These are phyloP conservation scores for Periconia sp. DNA, from an alignment of 2,329 filamentous ascomycete genomes.

Conservation along the genomic window DNA sequence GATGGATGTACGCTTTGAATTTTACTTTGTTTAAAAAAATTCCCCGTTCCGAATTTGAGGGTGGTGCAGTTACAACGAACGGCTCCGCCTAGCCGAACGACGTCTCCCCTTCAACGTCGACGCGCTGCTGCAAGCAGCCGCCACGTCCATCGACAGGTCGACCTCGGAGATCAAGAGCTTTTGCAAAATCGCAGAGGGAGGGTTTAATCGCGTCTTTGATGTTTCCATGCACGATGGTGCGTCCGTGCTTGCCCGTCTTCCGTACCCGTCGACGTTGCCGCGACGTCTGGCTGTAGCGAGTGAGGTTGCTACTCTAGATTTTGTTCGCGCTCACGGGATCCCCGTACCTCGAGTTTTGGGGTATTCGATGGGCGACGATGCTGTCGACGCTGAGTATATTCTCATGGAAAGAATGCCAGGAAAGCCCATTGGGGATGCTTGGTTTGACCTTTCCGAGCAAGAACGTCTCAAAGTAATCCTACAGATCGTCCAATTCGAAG, in stretches of 20 bases:
- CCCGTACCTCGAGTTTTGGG: slow-evolving; percentile 26
- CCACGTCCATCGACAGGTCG: slow-evolving; percentile 16
- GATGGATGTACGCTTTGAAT: slow-evolving; percentile 24
- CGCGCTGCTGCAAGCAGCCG: slow-evolving; percentile 22
- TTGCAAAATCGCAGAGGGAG: slow-evolving; percentile 39
- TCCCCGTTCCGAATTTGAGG: slow-evolving; percentile 1
- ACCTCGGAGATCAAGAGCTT: slow-evolving; percentile 22
- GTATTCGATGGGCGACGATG: slow-evolving; percentile 21
- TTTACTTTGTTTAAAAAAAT: neutral
- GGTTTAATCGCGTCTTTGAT: slow-evolving; percentile 40
- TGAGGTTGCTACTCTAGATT: slow-evolving; percentile 41
- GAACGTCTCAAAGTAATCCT: slow-evolving; percentile 19
- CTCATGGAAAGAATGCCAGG: slow-evolving; percentile 33
- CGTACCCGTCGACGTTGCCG: slow-evolving; percentile 34
- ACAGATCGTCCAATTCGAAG: slow-evolving; percentile 21
- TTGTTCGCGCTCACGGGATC: slow-evolving; percentile 29
- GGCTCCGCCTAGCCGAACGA: slow-evolving; percentile 19
- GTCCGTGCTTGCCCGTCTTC: slow-evolving; percentile 34
- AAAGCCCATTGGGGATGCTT: slow-evolving; percentile 19
- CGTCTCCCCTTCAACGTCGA: slow-evolving; percentile 18
- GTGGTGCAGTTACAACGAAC: slow-evolving; percentile 24
- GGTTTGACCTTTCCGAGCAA: slow-evolving; percentile 21
- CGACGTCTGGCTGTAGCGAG: slow-evolving; percentile 36
- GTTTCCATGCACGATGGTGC: slow-evolving; percentile 28
- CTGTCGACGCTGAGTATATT: slow-evolving; percentile 33